Conservation (phyloP, 345 rosid species). For the Bruguiera sexangula region DNA sequence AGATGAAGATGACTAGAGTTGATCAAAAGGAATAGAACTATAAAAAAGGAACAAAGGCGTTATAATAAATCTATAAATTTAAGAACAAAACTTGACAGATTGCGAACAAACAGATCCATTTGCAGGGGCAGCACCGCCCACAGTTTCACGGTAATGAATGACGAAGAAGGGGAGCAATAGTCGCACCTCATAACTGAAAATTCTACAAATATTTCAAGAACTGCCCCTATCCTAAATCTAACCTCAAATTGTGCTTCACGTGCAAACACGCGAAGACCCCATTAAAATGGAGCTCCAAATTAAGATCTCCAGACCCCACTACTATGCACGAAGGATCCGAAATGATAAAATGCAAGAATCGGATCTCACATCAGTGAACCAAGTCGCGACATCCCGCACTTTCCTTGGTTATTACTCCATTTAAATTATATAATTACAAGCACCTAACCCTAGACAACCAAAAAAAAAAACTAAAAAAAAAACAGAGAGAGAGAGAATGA, state of each 20-base stretch:
- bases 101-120: slow-evolving; percentile 6
- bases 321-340: no score
- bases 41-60: no score
- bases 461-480: background rate
- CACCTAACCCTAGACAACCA: background rate
- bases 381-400: no score
- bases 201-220: background rate
- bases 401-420: no score
- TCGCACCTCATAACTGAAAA: background rate
- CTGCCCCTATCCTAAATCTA: no score
- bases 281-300: background rate
- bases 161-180: no score
- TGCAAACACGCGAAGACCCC: background rate
- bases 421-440: no score
- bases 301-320: background rate
- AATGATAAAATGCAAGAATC: no score
- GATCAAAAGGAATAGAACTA: background rate
- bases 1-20: background rate
- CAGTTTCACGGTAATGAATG: no score
- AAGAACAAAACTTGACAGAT: background rate
- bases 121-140: background rate
- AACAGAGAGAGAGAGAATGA: slow-evolving; percentile 1
- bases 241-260: background rate
- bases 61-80: no score
- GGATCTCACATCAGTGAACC: no score